These are phyloP conservation scores for Entrophospora sp. DNA, from an alignment of 192 early-diverging fungal species.

Conservation along the genomic window DNA sequence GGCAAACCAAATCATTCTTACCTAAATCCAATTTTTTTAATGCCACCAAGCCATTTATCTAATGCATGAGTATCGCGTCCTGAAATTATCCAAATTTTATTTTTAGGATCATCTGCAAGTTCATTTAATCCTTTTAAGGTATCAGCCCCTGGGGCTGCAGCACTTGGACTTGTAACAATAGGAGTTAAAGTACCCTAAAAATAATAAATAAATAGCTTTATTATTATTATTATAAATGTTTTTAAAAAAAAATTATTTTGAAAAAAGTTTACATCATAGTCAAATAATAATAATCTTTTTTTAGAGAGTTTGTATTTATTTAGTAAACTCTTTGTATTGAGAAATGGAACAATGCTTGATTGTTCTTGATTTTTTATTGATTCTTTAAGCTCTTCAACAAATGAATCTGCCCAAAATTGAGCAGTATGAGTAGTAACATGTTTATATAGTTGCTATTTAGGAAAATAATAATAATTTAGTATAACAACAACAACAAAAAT, in stretches of 20 bases:
- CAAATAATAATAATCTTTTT: conserved; percentile 83
- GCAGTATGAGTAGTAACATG: conserved; percentile 80
- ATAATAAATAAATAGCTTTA: background rate
- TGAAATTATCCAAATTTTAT: conserved; percentile 85
- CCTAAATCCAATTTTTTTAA: conserved; percentile 64
- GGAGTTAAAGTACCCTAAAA: conserved; percentile 85
- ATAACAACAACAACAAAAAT: too few species aligned
- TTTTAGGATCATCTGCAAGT: conserved; percentile 68
- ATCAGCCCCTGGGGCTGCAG: conserved; percentile 68
- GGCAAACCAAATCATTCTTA: background rate
- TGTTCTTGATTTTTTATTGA: conserved; percentile 36
- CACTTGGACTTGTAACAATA: conserved; percentile 73
- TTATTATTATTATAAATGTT: background rate
- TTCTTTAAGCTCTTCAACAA: conserved; percentile 65
- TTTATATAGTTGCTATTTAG: conserved; percentile 54
- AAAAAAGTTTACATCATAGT: conserved; percentile 86
- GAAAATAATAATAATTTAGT: background rate
- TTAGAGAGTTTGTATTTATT: conserved; percentile 47
- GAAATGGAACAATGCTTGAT: conserved; percentile 35
- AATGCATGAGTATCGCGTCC: conserved; percentile 81
- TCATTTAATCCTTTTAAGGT: conserved; percentile 68
- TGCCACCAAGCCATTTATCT: conserved; percentile 73
- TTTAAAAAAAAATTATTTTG: background rate
- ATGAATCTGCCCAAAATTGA: conserved; percentile 75
- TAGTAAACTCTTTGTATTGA: conserved; percentile 29